A percentile compares a stretch with the other conserved stretches of the same genome.
Conservation (phyloP, 495 filamentous ascomycete genomes). For the Talaromyces borbonicus region DNA sequence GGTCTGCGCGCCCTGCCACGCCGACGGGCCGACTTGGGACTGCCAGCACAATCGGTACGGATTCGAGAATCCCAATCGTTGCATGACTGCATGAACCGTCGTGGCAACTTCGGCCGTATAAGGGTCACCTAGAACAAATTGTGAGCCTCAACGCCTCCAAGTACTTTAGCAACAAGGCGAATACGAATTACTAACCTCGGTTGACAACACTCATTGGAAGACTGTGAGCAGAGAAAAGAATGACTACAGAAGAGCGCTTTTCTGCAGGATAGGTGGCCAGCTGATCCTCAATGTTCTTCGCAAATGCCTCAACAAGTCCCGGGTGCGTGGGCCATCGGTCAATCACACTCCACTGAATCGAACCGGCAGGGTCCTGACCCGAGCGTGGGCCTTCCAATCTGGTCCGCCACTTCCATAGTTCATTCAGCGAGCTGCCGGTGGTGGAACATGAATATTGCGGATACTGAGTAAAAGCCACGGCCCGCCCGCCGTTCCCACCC, state of each 20-base stretch:
- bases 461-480: slow-evolving; percentile 97
- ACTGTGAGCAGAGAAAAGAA: slow-evolving; percentile 92
- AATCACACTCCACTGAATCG: slow-evolving; percentile 94
- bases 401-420: slow-evolving; percentile 93
- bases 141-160: slow-evolving; percentile 12
- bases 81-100: slow-evolving; percentile 96
- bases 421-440: slow-evolving; percentile 91
- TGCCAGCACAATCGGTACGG: slow-evolving; percentile 95
- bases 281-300: slow-evolving; percentile 76
- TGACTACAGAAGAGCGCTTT: slow-evolving; percentile 62
- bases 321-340: slow-evolving; percentile 92
- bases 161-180: neutral
- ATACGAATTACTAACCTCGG: slow-evolving; percentile 45
- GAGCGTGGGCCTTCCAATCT: slow-evolving; percentile 69
- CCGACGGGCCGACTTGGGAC: slow-evolving; percentile 89
- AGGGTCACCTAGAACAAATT: slow-evolving; percentile 90
- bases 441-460: slow-evolving; percentile 99
- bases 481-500: slow-evolving; percentile 73
- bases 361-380: slow-evolving; percentile 43
- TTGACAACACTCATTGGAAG: slow-evolving; percentile 96
- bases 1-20: slow-evolving; percentile 95
- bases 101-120: slow-evolving; percentile 96
- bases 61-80: slow-evolving; percentile 73
- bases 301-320: slow-evolving; percentile 85
- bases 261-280: slow-evolving; percentile 76